These are phyloP conservation scores for Geranium incanum DNA, from an alignment of 441 rosid species.

Conservation along the genomic window DNA sequence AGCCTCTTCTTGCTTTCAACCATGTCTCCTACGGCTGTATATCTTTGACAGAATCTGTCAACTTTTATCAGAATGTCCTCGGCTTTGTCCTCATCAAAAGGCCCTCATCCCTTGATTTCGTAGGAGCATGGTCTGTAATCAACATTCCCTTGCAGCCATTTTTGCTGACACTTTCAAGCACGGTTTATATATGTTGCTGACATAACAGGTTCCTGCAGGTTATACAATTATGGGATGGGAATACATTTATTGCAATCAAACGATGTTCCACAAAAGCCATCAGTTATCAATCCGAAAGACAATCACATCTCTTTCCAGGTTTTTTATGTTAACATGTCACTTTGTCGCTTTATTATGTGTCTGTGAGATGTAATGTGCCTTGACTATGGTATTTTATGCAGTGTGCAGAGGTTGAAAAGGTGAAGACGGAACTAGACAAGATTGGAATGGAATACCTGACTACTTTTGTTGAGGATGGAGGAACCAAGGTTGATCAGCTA, in stretches of 20 bases:
- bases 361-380: too few species aligned
- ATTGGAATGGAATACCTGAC: neutral
- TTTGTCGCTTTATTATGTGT: too few species aligned
- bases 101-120: neutral
- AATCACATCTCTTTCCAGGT: conserved; percentile 7
- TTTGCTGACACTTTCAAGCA: neutral
- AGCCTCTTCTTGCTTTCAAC: conserved; percentile 1
- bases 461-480: neutral
- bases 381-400: neutral
- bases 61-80: neutral
- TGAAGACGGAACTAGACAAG: neutral
- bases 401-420: neutral
- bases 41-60: neutral
- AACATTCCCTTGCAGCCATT: neutral
- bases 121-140: neutral
- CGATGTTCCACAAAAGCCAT: neutral
- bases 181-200: neutral
- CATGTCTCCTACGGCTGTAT: neutral
- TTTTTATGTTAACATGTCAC: neutral
- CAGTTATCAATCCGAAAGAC: neutral
- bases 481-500: neutral
- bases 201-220: neutral
- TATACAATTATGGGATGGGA: neutral
- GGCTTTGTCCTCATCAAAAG: conserved; percentile 3
- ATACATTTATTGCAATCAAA: neutral